Base-by-base conservation (phyloP, 75 land plant species). In the Pinus taeda region DNA sequence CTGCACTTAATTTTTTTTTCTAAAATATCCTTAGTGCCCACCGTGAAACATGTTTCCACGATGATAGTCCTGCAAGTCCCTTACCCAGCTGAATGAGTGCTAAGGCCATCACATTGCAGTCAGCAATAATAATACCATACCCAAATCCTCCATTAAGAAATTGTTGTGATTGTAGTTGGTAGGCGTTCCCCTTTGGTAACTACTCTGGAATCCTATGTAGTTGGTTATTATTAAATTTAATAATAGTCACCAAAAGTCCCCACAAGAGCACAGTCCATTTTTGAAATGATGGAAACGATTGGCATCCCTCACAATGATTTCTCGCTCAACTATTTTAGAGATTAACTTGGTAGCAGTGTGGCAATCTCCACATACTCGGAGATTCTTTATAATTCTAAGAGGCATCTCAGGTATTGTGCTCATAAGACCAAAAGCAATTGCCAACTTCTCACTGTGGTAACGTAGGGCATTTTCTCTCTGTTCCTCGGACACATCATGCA, bases 361-460 rank as follows among this genome's bases (percentile, higher is more conserved):
- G 65, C 65, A 62, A 14, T 62, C 65, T 24, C 65, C 65, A 62
- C 65, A 62, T 2, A 62, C 30, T 12, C 65, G 30, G 29, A 62
- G 21, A 62, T 62, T 62, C 29, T 62, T 62, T 36, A 62, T 24
- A 13, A 62, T 62, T 29, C 30, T 24, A 24, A 62, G 21, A 26
- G 65, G 65, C 29, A 12, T 29, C 24, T 29, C 65, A 62, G 65
- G 65, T 24, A 29, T 33, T 62, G 65, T 62, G 24, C 29, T 62
- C 14, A 62, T 62, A 62, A 62, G 65, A n/a, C 65, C 65, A 62
- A 62, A 62, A 24, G 65, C 65, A 26, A 62, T 62, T 13, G 65
- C 65, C 24, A 62, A 29, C 30, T 62, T 62, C 33, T 62, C 65
- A 24, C 65, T 62, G 65, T 62, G 65, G 65, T 62, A 22, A 29